Evolutionary conservation across 2,329 filamentous ascomycete species (phyloP), one percentile per base, ranked within the genome.

Genomic region (Curvularia eragrostidis): DNA sequence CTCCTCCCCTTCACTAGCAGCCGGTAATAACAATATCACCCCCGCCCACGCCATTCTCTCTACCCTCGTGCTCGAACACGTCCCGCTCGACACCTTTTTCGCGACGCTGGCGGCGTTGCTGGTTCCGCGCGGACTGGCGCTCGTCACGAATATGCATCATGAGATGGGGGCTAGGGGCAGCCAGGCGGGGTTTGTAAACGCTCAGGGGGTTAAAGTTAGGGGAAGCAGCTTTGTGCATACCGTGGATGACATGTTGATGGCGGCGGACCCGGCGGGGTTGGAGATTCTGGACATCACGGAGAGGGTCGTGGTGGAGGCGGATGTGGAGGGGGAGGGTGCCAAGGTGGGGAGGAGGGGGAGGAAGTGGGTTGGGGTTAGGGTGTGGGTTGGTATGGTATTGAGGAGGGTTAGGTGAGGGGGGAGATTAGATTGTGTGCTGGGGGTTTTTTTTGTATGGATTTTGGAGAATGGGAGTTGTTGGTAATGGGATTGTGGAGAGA

Each of bases 101-200:
- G 50, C 63, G 2, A 80, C 81, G 0, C 78, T 82, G 0, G 65
- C 77, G 1, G 62, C 66, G 1, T 71, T 89, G 15, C 74, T 79
- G 5, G 65, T 63, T 2, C 75, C 77, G 0, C 80, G 80, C 0
- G 86, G 83, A 0, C 73, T 81, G 47, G 74, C 87, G 5, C 75
- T 89, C 9, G 66, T 89, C n/a, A 89, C 86, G 0, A 89, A 89
- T 66, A 90, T 90, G 87, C 87, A 90, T 69, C 74, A 80, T 1
- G 83, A 88, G 3, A 89, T 89, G 86, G 87, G 86, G 1, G 61
- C 5, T 10, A 32, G 62, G 13, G 78, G 81, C 15, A 84, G 82
- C 24, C 85, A 87, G 67, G 87, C 87, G 0, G 87, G 87, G 0
- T 89, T 90, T 65, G 78, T 85, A 12, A 84, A 86, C 6, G 74